Conservation (phyloP, 306 rosid species). For the Cajanus cajan region DNA sequence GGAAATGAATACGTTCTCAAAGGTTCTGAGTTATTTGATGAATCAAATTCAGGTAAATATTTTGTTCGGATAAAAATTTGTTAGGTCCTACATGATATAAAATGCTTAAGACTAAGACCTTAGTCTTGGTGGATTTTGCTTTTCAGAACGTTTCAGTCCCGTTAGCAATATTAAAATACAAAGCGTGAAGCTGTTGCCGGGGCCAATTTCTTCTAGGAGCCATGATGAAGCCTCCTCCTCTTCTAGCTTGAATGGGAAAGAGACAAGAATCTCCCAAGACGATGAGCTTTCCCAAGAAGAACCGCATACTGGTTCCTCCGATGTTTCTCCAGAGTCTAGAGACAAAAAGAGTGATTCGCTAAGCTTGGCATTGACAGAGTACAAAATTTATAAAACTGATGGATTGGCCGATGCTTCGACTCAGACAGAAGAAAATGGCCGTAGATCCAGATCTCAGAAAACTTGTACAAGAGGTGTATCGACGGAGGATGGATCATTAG, state of each 20-base stretch:
- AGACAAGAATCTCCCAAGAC: slow-evolving; percentile 63
- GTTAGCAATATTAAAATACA: slow-evolving; percentile 54
- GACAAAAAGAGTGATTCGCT: slow-evolving; percentile 59
- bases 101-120: neutral
- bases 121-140: slow-evolving; percentile 16
- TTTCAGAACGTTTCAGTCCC: slow-evolving; percentile 71
- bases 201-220: slow-evolving; percentile 69
- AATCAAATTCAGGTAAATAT: slow-evolving; percentile 70
- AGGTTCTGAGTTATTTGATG: slow-evolving; percentile 98
- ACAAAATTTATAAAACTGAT: slow-evolving; percentile 75
- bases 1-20: slow-evolving; percentile 96
- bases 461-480: slow-evolving; percentile 96
- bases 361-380: slow-evolving; percentile 88
- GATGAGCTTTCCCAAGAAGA: slow-evolving; percentile 70
- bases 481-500: slow-evolving; percentile 73
- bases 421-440: slow-evolving; percentile 79
- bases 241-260: slow-evolving; percentile 91
- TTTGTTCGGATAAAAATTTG: neutral
- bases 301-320: slow-evolving; percentile 57
- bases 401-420: slow-evolving; percentile 94
- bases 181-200: slow-evolving; percentile 71
- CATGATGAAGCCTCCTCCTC: slow-evolving; percentile 82
- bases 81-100: slow-evolving; percentile 3
- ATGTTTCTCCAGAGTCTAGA: slow-evolving; percentile 73
- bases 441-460: slow-evolving; percentile 51